Evolutionary conservation across 1,284 basidiomycete species (phyloP).

Genomic region (Inonotus hispidus): DNA sequence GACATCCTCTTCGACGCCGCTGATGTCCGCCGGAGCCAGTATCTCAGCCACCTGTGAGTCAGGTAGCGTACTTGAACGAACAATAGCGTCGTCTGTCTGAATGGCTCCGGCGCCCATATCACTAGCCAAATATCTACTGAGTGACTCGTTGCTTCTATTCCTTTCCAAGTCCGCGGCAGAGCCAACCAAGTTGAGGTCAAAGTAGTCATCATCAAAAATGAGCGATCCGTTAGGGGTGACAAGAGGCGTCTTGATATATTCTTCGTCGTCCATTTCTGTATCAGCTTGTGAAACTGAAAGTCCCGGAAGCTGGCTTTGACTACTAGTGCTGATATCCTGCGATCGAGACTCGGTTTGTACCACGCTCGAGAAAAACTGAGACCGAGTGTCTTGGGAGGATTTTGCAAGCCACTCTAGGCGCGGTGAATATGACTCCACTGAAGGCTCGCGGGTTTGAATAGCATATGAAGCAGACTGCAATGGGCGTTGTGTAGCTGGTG

Average conservation of each 20-base stretch:
- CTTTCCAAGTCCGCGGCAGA: neutral
- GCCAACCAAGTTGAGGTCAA: neutral
- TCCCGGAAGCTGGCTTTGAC: conserved; percentile 12
- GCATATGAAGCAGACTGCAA: no score
- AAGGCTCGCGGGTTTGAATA: neutral
- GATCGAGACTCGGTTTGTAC: conserved; percentile 13
- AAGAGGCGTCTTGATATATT: conserved; percentile 44
- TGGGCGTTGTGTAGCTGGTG: neutral
- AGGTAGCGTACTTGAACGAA: conserved; percentile 7
- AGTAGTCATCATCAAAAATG: neutral
- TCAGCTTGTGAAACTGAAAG: conserved; percentile 3
- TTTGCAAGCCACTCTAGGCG: neutral
- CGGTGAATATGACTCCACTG: neutral
- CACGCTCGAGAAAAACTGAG: neutral
- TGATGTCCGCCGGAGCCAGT: neutral
- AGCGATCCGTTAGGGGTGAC: conserved; percentile 49
- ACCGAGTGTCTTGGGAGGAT: conserved; percentile 7
- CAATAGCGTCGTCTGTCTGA: neutral
- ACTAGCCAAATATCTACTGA: neutral
- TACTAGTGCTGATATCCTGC: neutral
- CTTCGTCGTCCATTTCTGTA: conserved; percentile 31
- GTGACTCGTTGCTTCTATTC: neutral
- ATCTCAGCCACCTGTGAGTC: conserved; percentile 14
- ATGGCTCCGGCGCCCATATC: neutral
- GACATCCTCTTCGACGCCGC: conserved; percentile 1